Percentiles rank a stretch among this genome's conserved stretches.
Evolutionary conservation across 2,329 filamentous ascomycete genomes (phyloP).

Genomic region (Sporothrix variecibatus): DNA sequence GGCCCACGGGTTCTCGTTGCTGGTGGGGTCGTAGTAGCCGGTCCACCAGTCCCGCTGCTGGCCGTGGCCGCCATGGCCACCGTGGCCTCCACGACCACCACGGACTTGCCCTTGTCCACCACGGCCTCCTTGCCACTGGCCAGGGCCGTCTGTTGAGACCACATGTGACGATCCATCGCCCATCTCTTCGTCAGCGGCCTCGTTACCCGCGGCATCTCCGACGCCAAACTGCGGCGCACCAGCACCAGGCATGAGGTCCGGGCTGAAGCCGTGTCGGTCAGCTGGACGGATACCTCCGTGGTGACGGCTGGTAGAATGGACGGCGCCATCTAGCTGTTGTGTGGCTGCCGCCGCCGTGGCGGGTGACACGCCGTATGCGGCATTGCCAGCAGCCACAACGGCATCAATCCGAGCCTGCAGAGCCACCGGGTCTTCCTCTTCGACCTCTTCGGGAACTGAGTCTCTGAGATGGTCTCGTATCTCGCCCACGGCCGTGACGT

Average conservation of each 20-base stretch:
- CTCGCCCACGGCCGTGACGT: slow-evolving; percentile 37
- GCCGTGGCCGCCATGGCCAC: slow-evolving; percentile 6
- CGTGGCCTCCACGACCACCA: background rate
- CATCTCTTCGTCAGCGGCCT: background rate
- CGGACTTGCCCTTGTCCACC: background rate
- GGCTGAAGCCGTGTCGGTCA: slow-evolving; percentile 24
- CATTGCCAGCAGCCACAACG: slow-evolving; percentile 32
- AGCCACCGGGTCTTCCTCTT: slow-evolving; percentile 23
- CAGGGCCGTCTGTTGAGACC: background rate
- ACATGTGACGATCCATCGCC: background rate
- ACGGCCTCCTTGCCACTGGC: background rate
- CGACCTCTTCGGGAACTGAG: background rate
- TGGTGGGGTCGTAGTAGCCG: slow-evolving; percentile 68
- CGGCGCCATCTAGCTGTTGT: slow-evolving; percentile 30
- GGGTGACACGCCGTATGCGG: slow-evolving; percentile 17
- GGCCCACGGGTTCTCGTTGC: slow-evolving; percentile 74
- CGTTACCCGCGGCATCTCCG: background rate
- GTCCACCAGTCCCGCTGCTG: slow-evolving; percentile 55
- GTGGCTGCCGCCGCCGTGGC: background rate
- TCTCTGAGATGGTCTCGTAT: slow-evolving; percentile 20
- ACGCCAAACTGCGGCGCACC: background rate
- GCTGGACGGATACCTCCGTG: background rate
- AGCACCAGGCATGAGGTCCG: background rate
- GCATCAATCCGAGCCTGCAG: slow-evolving; percentile 36
- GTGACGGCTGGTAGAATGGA: slow-evolving; percentile 20